These are phyloP conservation scores for Plantago major DNA, from an alignment of 257 asterid species.

Conservation along the genomic window DNA sequence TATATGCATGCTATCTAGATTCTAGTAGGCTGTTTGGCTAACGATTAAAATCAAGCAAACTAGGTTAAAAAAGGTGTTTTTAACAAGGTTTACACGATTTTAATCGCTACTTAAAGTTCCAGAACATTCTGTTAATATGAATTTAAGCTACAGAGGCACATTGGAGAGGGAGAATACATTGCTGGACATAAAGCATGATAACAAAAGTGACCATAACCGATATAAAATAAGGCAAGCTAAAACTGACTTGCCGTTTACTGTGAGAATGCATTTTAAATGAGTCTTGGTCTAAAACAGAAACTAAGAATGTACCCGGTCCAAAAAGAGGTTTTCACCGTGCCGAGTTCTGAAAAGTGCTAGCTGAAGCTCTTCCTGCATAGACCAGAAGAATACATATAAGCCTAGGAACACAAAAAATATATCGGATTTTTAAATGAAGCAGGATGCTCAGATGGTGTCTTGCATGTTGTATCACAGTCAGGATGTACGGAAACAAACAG, in stretches of 20 bases:
- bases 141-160: background rate
- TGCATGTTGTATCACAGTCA: background rate
- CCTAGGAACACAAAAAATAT: background rate
- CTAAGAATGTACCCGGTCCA: constrained; percentile 60
- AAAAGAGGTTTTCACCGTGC: constrained; percentile 64
- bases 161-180: background rate
- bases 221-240: background rate
- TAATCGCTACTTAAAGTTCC: too few relatives aligned
- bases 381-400: constrained; percentile 12
- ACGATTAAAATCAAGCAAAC: too few relatives aligned
- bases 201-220: background rate
- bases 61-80: too few relatives aligned
- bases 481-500: too few relatives aligned
- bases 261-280: background rate
- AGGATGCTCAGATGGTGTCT: background rate
- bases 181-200: background rate
- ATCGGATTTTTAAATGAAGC: too few relatives aligned
- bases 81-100: too few relatives aligned
- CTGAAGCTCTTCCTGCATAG: constrained; percentile 80
- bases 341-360: constrained; percentile 70
- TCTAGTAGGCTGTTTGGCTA: too few relatives aligned
- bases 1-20: too few relatives aligned
- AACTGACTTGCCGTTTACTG: background rate
- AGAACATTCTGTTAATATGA: too few relatives aligned
- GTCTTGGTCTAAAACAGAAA: background rate